Evolutionary conservation across 768 basidiomycete species (phyloP), one percentile per base, ranked within the genome.

Genomic region (Suillus paluster): DNA sequence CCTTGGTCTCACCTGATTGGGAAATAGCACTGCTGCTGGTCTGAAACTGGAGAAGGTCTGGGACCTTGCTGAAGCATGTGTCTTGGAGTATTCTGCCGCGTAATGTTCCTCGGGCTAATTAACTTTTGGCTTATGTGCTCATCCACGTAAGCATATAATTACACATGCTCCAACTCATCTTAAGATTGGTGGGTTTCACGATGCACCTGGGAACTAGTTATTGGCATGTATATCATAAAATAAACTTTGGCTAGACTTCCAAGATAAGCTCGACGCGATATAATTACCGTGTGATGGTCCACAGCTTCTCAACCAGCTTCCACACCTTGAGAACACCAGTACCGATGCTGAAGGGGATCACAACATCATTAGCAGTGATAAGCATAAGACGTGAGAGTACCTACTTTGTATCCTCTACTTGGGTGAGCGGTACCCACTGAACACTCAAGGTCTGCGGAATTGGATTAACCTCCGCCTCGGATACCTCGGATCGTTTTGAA

Each of bases 291-390:
- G 23, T 25, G 48, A 25, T 15, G 19, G 23, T 33, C 87, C 87
- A 88, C 52, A 83, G 71, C 50, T 73, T 71, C 61, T 79, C 80
- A 38, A 78, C 84, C 53, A 81, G 75, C 58, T 84, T 83, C 91
- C 90, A 93, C 58, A 92, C 81, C 76, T 93, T 92, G 68, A 84
- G 68, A 39, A 90, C 84, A 27, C 91, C 91, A 15, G 88, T 91
- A 64, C 90, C 86, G 66, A 91, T 86, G 69, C 91, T 93, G 68
- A 41, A 59, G 58, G 42, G 63, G 39, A 48, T 14, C 33, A 25
- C n/a, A 58, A 52, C 6, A 57, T 42, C 52, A 27, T 34, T 19
- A 44, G 25, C 27, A 44, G 15, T 21, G 34, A 30, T 34, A 21
- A 25, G 57, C 23, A 5, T 33, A 11, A 46, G 41, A 55, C 9